phyloP scores from a whole-genome alignment of 2,329 filamentous ascomycete species.

The Anisogramma anomala region DNA sequence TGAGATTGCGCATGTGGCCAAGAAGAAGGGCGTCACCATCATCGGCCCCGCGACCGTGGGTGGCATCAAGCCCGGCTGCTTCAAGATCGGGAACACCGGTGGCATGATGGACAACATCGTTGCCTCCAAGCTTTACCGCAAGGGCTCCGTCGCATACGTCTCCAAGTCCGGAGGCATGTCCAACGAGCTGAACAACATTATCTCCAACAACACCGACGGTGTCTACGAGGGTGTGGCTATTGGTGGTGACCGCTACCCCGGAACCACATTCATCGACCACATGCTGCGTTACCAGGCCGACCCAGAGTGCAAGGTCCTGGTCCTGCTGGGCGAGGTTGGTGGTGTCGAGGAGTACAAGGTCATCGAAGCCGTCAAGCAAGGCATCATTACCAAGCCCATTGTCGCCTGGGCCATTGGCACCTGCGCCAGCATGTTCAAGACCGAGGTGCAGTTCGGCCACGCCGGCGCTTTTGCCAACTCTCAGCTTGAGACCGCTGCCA shows the following conservation, averaged over 20 bases:
- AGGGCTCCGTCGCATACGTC: constrained; percentile 96
- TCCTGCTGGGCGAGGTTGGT: constrained; percentile 95
- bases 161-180: constrained; percentile 99
- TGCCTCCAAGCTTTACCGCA: constrained; percentile 98
- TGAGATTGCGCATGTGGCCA: constrained; percentile 91
- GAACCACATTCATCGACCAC: constrained; percentile 99
- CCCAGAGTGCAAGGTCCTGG: constrained; percentile 92
- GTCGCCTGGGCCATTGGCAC: constrained; percentile 99
- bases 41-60: constrained; percentile 96
- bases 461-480: constrained; percentile 99
- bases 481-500: constrained; percentile 89
- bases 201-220: constrained; percentile 90
- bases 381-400: constrained; percentile 93
- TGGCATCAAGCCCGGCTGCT: constrained; percentile 98
- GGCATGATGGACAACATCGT: constrained; percentile 99
- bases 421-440: constrained; percentile 99
- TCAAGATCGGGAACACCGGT: constrained; percentile 99
- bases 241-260: constrained; percentile 96
- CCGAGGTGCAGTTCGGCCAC: constrained; percentile 98
- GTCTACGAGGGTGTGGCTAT: constrained; percentile 99
- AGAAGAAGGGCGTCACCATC: constrained; percentile 98
- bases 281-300: constrained; percentile 92
- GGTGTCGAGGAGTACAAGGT: constrained; percentile 99
- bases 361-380: constrained; percentile 92
- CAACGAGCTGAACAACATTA: constrained; percentile 99